Evolutionary conservation across 2,329 filamentous ascomycete genomes (phyloP).

Genomic region (Dactylellina sp.): DNA sequence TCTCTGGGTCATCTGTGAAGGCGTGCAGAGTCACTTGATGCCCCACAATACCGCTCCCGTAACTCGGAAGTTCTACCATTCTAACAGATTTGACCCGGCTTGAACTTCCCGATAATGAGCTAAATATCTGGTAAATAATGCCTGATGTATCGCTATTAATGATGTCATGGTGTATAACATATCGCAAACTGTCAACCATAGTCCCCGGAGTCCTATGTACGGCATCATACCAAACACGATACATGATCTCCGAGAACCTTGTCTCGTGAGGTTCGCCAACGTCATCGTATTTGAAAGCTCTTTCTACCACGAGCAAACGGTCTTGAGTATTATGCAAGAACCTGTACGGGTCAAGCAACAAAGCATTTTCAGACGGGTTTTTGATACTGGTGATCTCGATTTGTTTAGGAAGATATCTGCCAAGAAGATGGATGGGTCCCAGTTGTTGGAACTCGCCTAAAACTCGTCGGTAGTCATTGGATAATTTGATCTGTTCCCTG

Average conservation of each 20-base stretch:
- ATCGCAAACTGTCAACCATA: not conserved
- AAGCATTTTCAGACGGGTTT: too few relatives aligned
- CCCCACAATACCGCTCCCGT: too few relatives aligned
- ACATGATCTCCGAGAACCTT: slow-evolving; percentile 36
- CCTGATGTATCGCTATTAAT: not conserved
- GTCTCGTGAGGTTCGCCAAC: not conserved
- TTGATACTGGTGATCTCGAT: too few relatives aligned
- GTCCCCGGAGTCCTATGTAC: not conserved
- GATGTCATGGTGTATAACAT: slow-evolving; percentile 7
- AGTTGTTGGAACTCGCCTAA: too few relatives aligned
- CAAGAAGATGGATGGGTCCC: too few relatives aligned
- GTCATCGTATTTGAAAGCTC: slow-evolving; percentile 7
- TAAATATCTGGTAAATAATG: not conserved
- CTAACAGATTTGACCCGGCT: too few relatives aligned
- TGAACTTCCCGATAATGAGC: too few relatives aligned
- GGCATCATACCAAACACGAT: slow-evolving; percentile 27
- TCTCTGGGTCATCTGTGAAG: not conserved
- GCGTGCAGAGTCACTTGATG: not conserved
- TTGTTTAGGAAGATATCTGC: too few relatives aligned
- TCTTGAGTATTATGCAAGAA: not conserved
- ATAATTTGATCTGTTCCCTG: too few relatives aligned
- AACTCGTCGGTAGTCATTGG: too few relatives aligned
- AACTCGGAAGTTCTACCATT: too few relatives aligned
- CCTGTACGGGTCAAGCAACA: not conserved
- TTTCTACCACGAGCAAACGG: not conserved